Evolutionary conservation across 441 rosid genomes (phyloP).

Genomic region (Pelargonium citronellum): DNA sequence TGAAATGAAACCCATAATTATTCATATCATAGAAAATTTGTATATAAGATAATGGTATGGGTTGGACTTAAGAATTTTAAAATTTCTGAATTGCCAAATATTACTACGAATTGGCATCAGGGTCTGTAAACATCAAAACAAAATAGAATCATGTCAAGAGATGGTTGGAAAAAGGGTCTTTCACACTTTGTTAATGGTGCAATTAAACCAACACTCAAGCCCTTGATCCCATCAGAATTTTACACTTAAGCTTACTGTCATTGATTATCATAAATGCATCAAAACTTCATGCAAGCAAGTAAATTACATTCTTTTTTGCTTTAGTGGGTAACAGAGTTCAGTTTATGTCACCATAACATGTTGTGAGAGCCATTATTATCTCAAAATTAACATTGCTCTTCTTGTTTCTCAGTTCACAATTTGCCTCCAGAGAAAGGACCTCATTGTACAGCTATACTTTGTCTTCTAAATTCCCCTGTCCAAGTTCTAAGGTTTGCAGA

Average conservation of each 20-base stretch:
- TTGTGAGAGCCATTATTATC: constrained; percentile 15
- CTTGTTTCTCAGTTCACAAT: constrained; percentile 34
- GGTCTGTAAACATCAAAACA: not conserved
- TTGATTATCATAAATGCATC: not conserved
- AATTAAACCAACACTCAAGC: not conserved
- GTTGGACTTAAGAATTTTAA: not conserved
- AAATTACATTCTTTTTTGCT: not conserved
- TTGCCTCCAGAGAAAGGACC: constrained; percentile 42
- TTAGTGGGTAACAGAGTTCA: not conserved
- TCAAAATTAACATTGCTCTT: constrained; percentile 19
- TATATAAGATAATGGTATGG: constrained; percentile 7
- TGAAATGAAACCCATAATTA: not conserved
- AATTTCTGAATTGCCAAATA: not conserved
- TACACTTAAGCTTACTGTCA: not conserved
- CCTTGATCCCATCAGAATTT: not conserved
- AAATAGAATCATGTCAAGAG: not conserved
- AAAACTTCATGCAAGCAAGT: not conserved
- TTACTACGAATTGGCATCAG: not conserved
- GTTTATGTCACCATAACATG: constrained; percentile 8
- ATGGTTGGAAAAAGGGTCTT: not conserved
- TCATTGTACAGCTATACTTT: constrained; percentile 40
- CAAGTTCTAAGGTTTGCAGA: constrained; percentile 41
- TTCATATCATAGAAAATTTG: not conserved
- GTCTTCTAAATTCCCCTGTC: constrained; percentile 45
- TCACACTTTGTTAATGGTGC: not conserved